These are phyloP conservation scores for Kodamaea sp. DNA, from an alignment of 1,139 yeast species.

Conservation along the genomic window DNA sequence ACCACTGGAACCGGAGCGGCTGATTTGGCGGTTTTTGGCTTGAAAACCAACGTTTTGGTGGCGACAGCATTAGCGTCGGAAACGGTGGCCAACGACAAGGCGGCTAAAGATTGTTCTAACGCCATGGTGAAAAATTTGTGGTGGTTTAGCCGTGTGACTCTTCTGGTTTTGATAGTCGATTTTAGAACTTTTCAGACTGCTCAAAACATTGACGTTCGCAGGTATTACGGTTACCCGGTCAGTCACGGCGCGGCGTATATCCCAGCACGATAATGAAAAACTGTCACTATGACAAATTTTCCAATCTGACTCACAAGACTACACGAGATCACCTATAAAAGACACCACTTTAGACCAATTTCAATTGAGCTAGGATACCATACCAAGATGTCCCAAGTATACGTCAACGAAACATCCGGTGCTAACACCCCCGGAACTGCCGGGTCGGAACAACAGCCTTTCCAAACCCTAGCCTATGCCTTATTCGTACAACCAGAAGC, in stretches of 20 bases:
- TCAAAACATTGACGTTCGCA: too few relatives aligned
- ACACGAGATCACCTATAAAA: too few relatives aligned
- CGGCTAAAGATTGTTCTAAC: constrained; percentile 59
- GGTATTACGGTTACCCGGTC: too few relatives aligned
- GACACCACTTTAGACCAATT: too few relatives aligned
- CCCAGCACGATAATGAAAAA: too few relatives aligned
- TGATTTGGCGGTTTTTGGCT: constrained; percentile 87
- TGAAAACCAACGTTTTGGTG: constrained; percentile 80
- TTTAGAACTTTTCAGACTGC: too few relatives aligned
- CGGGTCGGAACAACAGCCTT: constrained; percentile 74
- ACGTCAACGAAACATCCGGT: constrained; percentile 76
- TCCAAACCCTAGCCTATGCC: constrained; percentile 83
- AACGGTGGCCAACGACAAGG: constrained; percentile 53
- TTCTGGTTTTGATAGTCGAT: too few relatives aligned
- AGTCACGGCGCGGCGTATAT: too few relatives aligned
- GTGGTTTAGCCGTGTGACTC: too few relatives aligned
- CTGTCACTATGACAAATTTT: constrained; percentile 6
- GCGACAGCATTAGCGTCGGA: constrained; percentile 43
- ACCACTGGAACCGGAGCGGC: constrained; percentile 82
- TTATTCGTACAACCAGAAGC: constrained; percentile 60
- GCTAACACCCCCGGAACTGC: constrained; percentile 52
- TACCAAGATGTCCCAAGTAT: constrained; percentile 36
- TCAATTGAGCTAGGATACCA: too few relatives aligned
- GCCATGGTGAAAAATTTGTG: constrained; percentile 54
- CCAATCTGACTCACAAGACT: constrained; percentile 4